Base-by-base conservation (phyloP, 2,329 filamentous ascomycete genomes). In the Penicillium sp. region DNA sequence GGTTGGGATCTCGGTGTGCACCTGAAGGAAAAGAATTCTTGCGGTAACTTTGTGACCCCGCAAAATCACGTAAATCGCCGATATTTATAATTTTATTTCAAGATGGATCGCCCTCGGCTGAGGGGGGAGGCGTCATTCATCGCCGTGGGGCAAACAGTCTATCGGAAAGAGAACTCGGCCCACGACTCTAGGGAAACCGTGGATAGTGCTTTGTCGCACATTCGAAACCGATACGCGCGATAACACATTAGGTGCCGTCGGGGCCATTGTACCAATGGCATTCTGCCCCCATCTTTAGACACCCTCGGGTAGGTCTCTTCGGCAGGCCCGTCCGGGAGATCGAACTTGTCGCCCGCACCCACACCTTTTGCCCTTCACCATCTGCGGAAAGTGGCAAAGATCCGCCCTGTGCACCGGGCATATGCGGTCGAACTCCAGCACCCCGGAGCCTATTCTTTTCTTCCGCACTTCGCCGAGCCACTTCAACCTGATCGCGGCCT, bases 291-390 rank as follows among this genome's bases (percentile, higher is more conserved):
- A 38, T 9, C 18, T 9, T 10, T 18, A n/a, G 36, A 39, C 5
- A 12, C 41, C 54, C 54, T 57, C 54, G 54, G 54, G 45, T 54
- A 49, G 42, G 29, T 16, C 13, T 28, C 29, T 45, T 51, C 54
- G 54, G 54, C 52, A 52, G 48, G 38, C 36, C 45, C 26, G 28
- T 44, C 45, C 54, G 54, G 51, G 54, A 57, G 45, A 57, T 54
- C 36, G 29, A 51, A 21, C 7, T 21, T 3, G 13, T 28, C 41
- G 26, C 41, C n/a, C 23, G n/a, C 13, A 23, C 41, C 41, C 16
- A 39, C 36, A 21, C 34, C 9, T 5, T n/a, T n/a, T 13, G 13
- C 13, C 13, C 5, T 39, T 39, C 9, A 21, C 36, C 18, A 16
- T 39, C 36, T 39, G 21, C 18, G 16, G 16, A 38, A 21, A 21